phyloP scores from a whole-genome alignment of 176 grass and related monocot genomes.

The Guadua angustifolia region DNA sequence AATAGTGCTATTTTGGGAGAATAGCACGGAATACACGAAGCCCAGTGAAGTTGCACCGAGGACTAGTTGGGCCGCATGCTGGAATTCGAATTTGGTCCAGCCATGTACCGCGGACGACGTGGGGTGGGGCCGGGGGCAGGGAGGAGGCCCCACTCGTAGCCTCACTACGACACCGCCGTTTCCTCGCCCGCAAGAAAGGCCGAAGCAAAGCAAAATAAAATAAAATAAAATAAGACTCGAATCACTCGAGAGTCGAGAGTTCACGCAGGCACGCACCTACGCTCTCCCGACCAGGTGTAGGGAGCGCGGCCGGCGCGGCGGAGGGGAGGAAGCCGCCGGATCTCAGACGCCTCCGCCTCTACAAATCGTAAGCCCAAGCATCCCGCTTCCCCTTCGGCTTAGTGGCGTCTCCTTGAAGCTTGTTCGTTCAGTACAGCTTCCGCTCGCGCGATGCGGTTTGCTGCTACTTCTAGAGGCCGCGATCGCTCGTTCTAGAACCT shows the following conservation, averaged over 20 bases:
- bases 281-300: neutral
- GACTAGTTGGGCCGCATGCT: neutral
- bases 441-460: neutral
- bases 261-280: neutral
- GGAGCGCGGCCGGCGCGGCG: neutral
- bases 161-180: neutral
- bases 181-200: slow-evolving; percentile 31
- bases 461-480: neutral
- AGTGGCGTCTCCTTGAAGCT: neutral
- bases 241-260: too few relatives aligned
- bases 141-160: neutral
- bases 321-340: neutral
- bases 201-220: neutral
- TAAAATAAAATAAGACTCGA: neutral
- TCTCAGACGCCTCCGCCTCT: neutral
- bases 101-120: neutral
- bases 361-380: neutral
- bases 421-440: neutral
- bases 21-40: too few relatives aligned
- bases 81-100: neutral
- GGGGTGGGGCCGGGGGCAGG: neutral
- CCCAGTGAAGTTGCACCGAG: neutral
- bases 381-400: neutral
- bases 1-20: too few relatives aligned
- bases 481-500: neutral